These are phyloP conservation scores for Leptosphaerulina australis DNA, from an alignment of 2,329 filamentous ascomycete species.

Conservation along the genomic window DNA sequence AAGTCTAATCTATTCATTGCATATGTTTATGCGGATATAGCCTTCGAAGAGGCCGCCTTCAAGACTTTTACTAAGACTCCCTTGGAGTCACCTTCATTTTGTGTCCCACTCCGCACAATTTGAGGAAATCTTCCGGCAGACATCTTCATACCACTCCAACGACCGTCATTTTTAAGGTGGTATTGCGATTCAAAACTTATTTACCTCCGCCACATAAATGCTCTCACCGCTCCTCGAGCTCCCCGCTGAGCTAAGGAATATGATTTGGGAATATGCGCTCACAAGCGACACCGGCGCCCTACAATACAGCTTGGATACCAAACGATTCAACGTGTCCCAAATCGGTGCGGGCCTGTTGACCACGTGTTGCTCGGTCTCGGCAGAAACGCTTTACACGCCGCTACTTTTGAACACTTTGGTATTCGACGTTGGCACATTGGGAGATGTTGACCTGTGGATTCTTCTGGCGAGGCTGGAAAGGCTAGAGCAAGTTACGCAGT, in stretches of 20 bases:
- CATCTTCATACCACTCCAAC: no score
- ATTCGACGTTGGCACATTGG: not conserved
- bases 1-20: not conserved
- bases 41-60: not conserved
- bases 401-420: constrained; percentile 10
- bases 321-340: constrained; percentile 16
- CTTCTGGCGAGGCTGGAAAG: not conserved
- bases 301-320: not conserved
- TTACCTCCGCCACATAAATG: not conserved
- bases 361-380: constrained; percentile 20
- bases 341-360: constrained; percentile 24
- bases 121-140: no score
- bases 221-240: constrained; percentile 1
- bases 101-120: no score
- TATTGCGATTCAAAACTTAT: not conserved
- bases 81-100: not conserved
- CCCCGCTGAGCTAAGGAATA: not conserved
- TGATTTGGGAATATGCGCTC: constrained; percentile 5
- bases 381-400: constrained; percentile 21
- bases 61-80: not conserved
- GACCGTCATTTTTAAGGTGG: no score
- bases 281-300: not conserved
- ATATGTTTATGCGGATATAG: not conserved
- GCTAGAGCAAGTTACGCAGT: not conserved
- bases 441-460: not conserved